Evolutionary conservation across 176 grass and related monocot species (phyloP), one percentile per base, ranked within the genome.

Genomic region (Aechmea fasciata): DNA sequence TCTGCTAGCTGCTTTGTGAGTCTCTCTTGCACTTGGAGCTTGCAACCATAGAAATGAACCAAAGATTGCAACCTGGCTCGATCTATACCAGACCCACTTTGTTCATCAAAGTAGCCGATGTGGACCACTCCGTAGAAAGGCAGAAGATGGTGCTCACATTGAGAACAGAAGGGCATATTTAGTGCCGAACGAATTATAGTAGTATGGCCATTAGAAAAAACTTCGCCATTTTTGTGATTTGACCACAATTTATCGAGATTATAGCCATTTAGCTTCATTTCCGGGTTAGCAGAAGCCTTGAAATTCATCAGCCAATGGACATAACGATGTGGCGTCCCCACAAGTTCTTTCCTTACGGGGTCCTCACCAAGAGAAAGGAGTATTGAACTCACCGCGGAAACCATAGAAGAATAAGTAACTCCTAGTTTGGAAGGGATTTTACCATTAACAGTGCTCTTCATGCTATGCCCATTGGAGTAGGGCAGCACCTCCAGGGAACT

Each of bases 1-100:
- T 99, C 95, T 49, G 84, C 94, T 88, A 99, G 88, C 77, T 99
- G 95, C 64, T 90, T 87, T 19, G 95, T 99, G 83, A 99, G 83
- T 64, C 95, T 99, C 73, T 99, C 95, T 77, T 99, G 95, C 62
- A 99, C 95, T 69, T 94, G 95, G 73, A 99, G 85, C 67, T 93
- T 99, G 87, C 89, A 99, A 0, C 84, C 95, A 22, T 84, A 94
- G 69, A 83, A 90, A 66, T 84, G 86, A 78, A 99, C 87, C 48
- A 99, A 68, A 24, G 84, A 61, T 63, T 87, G 95, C 65, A 99
- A 83, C 59, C 78, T 50, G 0, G 87, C 76, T 47, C 84, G 82
- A 10, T 88, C 84, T 3, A 90, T 90, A 48, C 3, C 47, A 68
- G 75, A 61, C 24, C 81, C 70, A 2, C 77, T 78, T 72, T 63